phyloP scores from a whole-genome alignment of 1,139 yeast genomes.

The Pichia sp. region DNA sequence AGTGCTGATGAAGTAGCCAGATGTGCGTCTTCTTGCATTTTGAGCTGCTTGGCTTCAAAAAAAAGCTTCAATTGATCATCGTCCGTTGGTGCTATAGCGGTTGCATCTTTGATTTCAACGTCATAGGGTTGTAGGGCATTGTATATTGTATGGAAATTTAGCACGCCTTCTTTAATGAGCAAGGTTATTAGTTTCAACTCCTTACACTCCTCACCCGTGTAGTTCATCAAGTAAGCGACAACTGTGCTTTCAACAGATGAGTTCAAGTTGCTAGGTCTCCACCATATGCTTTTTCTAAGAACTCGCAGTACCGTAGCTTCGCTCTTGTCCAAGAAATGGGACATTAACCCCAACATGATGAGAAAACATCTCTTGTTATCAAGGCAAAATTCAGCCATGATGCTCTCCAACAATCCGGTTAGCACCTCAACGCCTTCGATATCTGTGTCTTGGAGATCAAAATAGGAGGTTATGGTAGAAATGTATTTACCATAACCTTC shows the following conservation, averaged over 20 bases:
- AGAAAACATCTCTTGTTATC: slow-evolving; percentile 74
- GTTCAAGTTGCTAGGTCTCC: slow-evolving; percentile 39
- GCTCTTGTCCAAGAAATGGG: slow-evolving; percentile 35
- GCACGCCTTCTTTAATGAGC: slow-evolving; percentile 60
- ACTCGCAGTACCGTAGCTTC: slow-evolving; percentile 42
- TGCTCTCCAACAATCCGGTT: slow-evolving; percentile 43
- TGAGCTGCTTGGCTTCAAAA: slow-evolving; percentile 40
- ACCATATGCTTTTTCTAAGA: slow-evolving; percentile 38
- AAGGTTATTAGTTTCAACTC: slow-evolving; percentile 43
- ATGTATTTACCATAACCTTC: slow-evolving; percentile 75
- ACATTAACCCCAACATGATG: slow-evolving; percentile 26
- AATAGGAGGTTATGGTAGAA: slow-evolving; percentile 42
- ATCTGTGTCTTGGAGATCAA: slow-evolving; percentile 34
- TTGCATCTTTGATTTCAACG: slow-evolving; percentile 30
- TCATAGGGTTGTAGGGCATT: slow-evolving; percentile 38
- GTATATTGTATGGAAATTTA: slow-evolving; percentile 59
- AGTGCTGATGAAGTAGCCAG: slow-evolving; percentile 71
- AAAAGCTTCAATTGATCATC: slow-evolving; percentile 35
- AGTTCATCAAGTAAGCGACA: slow-evolving; percentile 45
- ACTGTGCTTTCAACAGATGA: slow-evolving; percentile 39
- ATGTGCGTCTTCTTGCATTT: slow-evolving; percentile 54
- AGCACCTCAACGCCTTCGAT: slow-evolving; percentile 39
- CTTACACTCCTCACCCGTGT: slow-evolving; percentile 27
- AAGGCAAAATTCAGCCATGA: slow-evolving; percentile 71
- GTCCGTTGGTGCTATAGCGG: slow-evolving; percentile 21